Evolutionary conservation across 768 basidiomycete genomes (phyloP), one percentile per base, ranked within the genome.

Genomic region (Leucogyrophana mollusca): DNA sequence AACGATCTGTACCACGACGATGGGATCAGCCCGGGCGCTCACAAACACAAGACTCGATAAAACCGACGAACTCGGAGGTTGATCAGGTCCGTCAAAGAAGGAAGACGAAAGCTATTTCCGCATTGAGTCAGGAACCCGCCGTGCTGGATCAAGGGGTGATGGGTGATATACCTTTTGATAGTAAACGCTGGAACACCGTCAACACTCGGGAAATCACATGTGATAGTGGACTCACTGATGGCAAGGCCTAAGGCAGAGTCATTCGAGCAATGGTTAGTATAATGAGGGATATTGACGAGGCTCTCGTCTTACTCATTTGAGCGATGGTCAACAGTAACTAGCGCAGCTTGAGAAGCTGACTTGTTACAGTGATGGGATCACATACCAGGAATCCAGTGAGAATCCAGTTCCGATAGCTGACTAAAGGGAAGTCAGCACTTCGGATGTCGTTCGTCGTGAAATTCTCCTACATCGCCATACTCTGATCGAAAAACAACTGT

Each of bases 381-480:
- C 75, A 55, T 51, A 82, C 79, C 42, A 84, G 71, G 21, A 59
- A 34, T 0, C 60, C 67, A 5, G 79, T 79, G 18, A 81, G 58
- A 33, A 54, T 60, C 9, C 73, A 46, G 50, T 82, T 83, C 25
- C 70, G 66, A 34, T 78, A 68, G 64, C 82, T 83, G 55, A 84
- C 82, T 83, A 49, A 23, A 43, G 39, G 40, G n/a, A 24, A 2
- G 16, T 22, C 17, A 42, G 47, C 21, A 44, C 9, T 21, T 20
- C 3, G 23, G 22, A 13, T 11, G n/a, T 32, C 34, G 43, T 32
- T 9, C 6, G 14, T 40, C 13, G 7, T 47, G n/a, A 57, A 39
- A 21, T 66, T 53, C 43, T 11, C 63, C 48, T 60, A 82, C 82
- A 84, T 61, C 80, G 64, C 80, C 80, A 84, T 10, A 83, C 81